A percentile compares a stretch with the other conserved stretches of the same genome.
Conservation (phyloP, 768 basidiomycete species). For the Phanerodontia chrysosporium region DNA sequence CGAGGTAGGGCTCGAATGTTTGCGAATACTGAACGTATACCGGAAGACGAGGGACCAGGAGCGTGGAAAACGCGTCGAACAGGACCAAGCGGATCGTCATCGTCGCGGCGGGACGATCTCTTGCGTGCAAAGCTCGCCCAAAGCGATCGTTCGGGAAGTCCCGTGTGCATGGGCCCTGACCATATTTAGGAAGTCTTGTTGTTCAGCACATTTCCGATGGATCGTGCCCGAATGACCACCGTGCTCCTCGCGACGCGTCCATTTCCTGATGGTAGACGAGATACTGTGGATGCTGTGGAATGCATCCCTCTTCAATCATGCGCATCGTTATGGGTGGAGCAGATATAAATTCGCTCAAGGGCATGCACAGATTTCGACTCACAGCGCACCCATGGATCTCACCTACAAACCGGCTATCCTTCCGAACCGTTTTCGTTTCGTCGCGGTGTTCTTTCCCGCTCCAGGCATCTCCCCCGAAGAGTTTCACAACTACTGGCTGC, state of each 20-base stretch:
- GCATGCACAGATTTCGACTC: not conserved
- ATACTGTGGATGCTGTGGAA: no score
- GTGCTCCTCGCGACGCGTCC: no score
- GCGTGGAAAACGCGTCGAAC: slow-evolving; percentile 79
- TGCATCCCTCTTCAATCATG: no score
- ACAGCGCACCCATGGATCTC: not conserved
- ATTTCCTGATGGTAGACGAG: no score
- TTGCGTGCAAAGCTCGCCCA: not conserved
- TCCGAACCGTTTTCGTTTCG: slow-evolving; percentile 28
- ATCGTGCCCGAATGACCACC: no score
- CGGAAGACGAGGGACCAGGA: slow-evolving; percentile 63
- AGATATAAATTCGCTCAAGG: not conserved
- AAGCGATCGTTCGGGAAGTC: not conserved
- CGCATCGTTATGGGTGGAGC: no score
- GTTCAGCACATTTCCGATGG: not conserved
- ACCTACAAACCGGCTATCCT: slow-evolving; percentile 16
- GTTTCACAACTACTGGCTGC: slow-evolving; percentile 29
- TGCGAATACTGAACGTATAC: slow-evolving; percentile 64
- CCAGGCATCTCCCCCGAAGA: slow-evolving; percentile 26
- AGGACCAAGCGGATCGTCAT: slow-evolving; percentile 57
- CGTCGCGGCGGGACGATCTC: not conserved
- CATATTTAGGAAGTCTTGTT: not conserved
- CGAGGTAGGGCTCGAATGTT: slow-evolving; percentile 64
- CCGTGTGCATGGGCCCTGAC: not conserved
- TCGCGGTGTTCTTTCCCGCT: slow-evolving; percentile 25